phyloP scores from a whole-genome alignment of 108 stramenopile species.

The Phaeodactylum tricornutum region DNA sequence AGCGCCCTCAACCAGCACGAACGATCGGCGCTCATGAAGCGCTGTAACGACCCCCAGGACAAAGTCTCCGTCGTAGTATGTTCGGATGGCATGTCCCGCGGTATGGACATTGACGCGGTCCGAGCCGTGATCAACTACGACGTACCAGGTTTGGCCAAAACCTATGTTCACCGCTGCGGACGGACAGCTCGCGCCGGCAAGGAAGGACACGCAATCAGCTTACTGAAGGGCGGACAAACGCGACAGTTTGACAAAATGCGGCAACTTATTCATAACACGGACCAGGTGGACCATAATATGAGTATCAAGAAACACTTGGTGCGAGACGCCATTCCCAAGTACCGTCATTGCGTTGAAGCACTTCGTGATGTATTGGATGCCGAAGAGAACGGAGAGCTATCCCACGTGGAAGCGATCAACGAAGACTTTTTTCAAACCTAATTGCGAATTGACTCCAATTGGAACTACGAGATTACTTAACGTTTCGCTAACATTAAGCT shows the following conservation, averaged over 20 bases:
- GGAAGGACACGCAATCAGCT: conserved; percentile 49
- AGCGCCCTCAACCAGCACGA: conserved; percentile 56
- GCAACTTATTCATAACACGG: conserved; percentile 39
- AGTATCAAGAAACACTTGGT: conserved; percentile 36
- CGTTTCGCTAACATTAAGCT: too few relatives aligned
- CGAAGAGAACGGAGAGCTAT: conserved; percentile 33
- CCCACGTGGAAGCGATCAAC: conserved; percentile 7
- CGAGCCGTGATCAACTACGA: conserved; percentile 69
- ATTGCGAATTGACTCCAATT: too few relatives aligned
- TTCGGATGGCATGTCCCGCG: conserved; percentile 81
- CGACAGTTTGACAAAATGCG: conserved; percentile 55
- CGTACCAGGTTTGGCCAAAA: conserved; percentile 71
- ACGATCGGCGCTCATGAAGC: conserved; percentile 43
- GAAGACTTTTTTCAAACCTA: too few relatives aligned
- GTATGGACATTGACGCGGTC: conserved; percentile 68
- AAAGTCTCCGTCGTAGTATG: conserved; percentile 53
- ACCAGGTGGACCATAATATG: conserved; percentile 14
- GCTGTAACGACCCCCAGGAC: conserved; percentile 37
- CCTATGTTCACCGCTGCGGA: conserved; percentile 80
- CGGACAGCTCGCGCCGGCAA: conserved; percentile 74
- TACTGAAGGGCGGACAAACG: conserved; percentile 62
- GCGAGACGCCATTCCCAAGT: conserved; percentile 22
- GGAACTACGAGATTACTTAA: too few relatives aligned
- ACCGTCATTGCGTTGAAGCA: conserved; percentile 38
- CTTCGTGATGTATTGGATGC: conserved; percentile 51